These are phyloP conservation scores for Kazachstania kunashirensis DNA, from an alignment of 805 yeast species.

Conservation along the genomic window DNA sequence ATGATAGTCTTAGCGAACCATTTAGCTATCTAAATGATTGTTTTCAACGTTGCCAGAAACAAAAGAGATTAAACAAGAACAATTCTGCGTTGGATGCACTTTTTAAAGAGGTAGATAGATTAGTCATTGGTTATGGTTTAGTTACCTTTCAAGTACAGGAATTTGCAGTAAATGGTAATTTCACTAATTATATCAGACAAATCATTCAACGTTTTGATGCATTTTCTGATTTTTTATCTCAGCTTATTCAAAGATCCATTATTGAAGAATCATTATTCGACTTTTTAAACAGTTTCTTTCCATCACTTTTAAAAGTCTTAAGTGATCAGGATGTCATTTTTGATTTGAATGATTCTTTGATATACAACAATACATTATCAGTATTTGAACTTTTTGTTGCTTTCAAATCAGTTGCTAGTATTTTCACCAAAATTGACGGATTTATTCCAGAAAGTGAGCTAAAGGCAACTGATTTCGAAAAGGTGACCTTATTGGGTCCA, in stretches of 20 bases:
- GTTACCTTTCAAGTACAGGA: constrained; percentile 64
- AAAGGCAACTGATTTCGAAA: constrained; percentile 47
- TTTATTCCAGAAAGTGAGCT: constrained; percentile 39
- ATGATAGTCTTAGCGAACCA: constrained; percentile 16
- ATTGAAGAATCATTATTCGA: constrained; percentile 61
- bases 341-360: constrained; percentile 39
- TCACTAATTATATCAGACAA: constrained; percentile 18
- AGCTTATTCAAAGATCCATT: constrained; percentile 46
- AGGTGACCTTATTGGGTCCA: constrained; percentile 64
- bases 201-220: constrained; percentile 24
- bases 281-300: constrained; percentile 42
- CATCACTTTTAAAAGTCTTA: constrained; percentile 21
- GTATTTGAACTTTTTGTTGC: constrained; percentile 48
- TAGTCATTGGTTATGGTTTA: constrained; percentile 46
- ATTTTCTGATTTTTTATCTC: constrained; percentile 42
- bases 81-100: constrained; percentile 32
- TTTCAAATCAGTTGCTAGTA: constrained; percentile 51
- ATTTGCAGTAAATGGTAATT: constrained; percentile 22
- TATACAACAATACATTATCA: constrained; percentile 44
- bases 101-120: constrained; percentile 38
- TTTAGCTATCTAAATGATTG: constrained; percentile 24
- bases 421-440: constrained; percentile 46
- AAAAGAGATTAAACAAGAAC: constrained; percentile 38
- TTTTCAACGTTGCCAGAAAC: constrained; percentile 23
- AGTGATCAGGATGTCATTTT: constrained; percentile 16